Base-by-base conservation (phyloP, 768 basidiomycete species). In the Kwoniella bestiolae region DNA sequence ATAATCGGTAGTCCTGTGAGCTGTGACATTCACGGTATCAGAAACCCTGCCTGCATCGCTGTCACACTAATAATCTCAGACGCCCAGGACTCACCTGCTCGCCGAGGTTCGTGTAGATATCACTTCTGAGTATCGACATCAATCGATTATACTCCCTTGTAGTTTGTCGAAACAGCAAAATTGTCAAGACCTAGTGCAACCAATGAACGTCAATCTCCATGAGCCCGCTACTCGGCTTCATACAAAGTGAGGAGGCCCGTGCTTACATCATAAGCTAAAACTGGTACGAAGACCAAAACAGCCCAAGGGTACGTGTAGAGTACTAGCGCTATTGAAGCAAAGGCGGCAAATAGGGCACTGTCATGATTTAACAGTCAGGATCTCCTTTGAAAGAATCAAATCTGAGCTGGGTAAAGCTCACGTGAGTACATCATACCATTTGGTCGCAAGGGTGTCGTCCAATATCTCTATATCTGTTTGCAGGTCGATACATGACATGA, bases 391-490 rank as follows among this genome's bases (percentile, higher is more conserved):
- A 9, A 38, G 16, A 38, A 8, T 26, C 25, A 51, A 14, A 49
- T 29, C 32, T 35, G 55, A 32, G 41, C 35, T 9, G n/a, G n/a
- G n/a, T n/a, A n/a, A 38, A 16, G 3, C 52, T 45, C 45, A 75
- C 71, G 55, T 63, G 21, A 76, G 45, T 32, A 76, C 67, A 26
- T 68, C 44, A 44, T 72, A 60, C 65, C 68, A 70, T 6, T 65
- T 46, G 9, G 55, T 49, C 14, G 75, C 67, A 26, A 78, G 38
- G 23, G 66, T 52, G 63, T 80, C 80, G 56, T 82, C 81, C 12
- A 82, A 59, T 26, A 74, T 73, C 34, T 78, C 70, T 23, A 83
- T 70, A 63, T 83, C 82, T 38, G 35, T 16, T n/a, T n/a, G n/a
- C n/a, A n/a, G n/a, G n/a, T n/a, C n/a, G n/a, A 38, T 38, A 38